A percentile compares a stretch with the other conserved stretches of the same genome.
Conservation (phyloP, 257 asterid genomes). For the Capsicum rhomboideum region DNA sequence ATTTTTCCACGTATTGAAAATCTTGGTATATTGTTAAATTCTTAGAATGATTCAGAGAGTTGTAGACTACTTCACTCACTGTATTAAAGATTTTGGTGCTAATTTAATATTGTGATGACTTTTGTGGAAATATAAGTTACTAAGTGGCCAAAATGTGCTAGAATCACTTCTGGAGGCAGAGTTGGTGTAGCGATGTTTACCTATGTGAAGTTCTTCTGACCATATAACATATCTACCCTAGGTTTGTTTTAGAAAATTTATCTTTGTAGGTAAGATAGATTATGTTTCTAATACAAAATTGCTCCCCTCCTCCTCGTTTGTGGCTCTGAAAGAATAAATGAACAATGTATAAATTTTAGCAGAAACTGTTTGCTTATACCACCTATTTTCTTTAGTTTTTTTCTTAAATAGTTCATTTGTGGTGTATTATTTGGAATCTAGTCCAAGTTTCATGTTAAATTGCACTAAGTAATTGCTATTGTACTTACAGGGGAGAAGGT, state of each 20-base stretch:
- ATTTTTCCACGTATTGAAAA: not conserved
- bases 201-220: not conserved
- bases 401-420: not conserved
- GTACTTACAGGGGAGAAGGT: constrained; percentile 39
- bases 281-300: not conserved
- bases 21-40: not conserved
- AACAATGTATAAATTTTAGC: not conserved
- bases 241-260: not conserved
- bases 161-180: not conserved
- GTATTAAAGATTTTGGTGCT: not conserved
- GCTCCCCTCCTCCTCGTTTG: not conserved
- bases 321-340: not conserved
- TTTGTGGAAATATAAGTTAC: not conserved
- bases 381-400: not conserved
- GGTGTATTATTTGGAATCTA: not conserved
- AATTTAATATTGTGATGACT: not conserved
- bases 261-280: not conserved
- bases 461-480: not conserved
- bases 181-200: not conserved
- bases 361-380: not conserved
- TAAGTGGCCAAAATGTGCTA: not conserved
- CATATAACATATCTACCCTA: not conserved
- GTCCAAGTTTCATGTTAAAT: not conserved
- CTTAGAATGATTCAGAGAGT: not conserved
- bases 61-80: not conserved